Evolutionary conservation across 495 filamentous ascomycete genomes (phyloP).

Genomic region (Hyaloscypha hepaticicola): DNA sequence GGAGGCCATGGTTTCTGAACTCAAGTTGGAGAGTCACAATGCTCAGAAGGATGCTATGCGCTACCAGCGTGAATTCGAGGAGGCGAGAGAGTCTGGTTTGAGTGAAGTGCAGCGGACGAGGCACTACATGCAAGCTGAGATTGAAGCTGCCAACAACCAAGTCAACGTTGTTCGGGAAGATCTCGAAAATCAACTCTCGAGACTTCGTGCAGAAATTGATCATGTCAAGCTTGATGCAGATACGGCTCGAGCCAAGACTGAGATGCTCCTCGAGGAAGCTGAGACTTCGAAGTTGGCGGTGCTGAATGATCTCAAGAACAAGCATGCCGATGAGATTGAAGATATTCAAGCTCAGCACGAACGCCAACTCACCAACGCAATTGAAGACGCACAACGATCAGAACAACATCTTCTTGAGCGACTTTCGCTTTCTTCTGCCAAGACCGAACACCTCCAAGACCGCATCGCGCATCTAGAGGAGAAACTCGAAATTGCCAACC

Average conservation of each 20-base stretch:
- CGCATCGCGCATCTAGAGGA: conserved; percentile 81
- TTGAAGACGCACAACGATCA: conserved; percentile 68
- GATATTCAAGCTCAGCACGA: conserved; percentile 67
- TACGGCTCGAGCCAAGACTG: conserved; percentile 67
- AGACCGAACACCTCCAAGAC: conserved; percentile 76
- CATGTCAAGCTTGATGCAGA: conserved; percentile 70
- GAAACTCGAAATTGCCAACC: conserved; percentile 84
- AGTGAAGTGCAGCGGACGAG: conserved; percentile 77
- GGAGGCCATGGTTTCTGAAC: conserved; percentile 59
- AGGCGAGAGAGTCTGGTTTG: conserved; percentile 72
- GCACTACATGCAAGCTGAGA: conserved; percentile 72
- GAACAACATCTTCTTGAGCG: conserved; percentile 69
- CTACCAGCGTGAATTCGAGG: conserved; percentile 79
- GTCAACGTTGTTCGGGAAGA: conserved; percentile 76
- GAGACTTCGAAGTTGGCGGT: conserved; percentile 59
- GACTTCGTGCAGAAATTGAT: conserved; percentile 68
- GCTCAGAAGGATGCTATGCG: conserved; percentile 62
- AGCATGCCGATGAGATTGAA: conserved; percentile 72
- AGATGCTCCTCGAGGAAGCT: conserved; percentile 76
- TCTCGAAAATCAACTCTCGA: conserved; percentile 68
- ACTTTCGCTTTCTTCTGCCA: conserved; percentile 73
- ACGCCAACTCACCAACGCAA: conserved; percentile 65
- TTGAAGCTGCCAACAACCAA: conserved; percentile 78
- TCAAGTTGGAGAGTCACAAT: conserved; percentile 68
- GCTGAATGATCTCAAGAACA: conserved; percentile 64